Conservation (phyloP, 352 stramenopile genomes). For the Pythium dissimile region DNA sequence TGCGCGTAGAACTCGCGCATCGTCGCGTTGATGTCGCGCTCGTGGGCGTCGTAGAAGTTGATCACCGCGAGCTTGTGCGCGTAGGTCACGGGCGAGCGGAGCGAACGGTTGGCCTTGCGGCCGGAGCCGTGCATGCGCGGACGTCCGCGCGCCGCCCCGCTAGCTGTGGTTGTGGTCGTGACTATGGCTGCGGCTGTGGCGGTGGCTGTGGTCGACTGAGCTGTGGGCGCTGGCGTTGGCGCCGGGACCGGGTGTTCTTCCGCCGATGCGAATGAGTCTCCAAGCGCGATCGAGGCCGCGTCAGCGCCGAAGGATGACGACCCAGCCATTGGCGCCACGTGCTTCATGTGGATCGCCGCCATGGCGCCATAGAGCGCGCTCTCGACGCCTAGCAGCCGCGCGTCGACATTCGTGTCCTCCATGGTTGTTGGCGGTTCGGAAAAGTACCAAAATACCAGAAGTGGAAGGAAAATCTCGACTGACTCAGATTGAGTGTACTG, state of each 20-base stretch:
- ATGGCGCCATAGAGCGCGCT: conserved; percentile 8
- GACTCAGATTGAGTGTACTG: too few species aligned
- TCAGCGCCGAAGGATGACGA: not conserved
- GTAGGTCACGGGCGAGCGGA: conserved; percentile 36
- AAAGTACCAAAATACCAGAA: not conserved
- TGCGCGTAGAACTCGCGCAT: conserved; percentile 33
- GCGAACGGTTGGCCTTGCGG: conserved; percentile 28
- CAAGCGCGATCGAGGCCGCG: not conserved
- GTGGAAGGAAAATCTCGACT: too few species aligned
- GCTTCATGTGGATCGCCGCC: conserved; percentile 12
- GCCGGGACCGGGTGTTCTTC: not conserved
- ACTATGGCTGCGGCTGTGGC: not conserved
- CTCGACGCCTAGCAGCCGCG: not conserved
- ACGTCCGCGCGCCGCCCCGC: conserved; percentile 12
- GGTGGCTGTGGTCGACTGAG: not conserved
- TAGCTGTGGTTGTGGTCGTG: not conserved
- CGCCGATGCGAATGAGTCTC: not conserved
- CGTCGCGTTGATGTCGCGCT: conserved; percentile 37
- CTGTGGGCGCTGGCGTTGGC: too few species aligned
- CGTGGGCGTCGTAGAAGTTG: conserved; percentile 33
- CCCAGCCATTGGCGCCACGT: not conserved
- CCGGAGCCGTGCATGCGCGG: conserved; percentile 26
- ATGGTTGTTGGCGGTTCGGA: not conserved
- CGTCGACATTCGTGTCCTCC: not conserved
- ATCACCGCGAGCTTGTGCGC: conserved; percentile 41